phyloP scores from a whole-genome alignment of 345 rosid genomes.

The Barbarea vulgaris region DNA sequence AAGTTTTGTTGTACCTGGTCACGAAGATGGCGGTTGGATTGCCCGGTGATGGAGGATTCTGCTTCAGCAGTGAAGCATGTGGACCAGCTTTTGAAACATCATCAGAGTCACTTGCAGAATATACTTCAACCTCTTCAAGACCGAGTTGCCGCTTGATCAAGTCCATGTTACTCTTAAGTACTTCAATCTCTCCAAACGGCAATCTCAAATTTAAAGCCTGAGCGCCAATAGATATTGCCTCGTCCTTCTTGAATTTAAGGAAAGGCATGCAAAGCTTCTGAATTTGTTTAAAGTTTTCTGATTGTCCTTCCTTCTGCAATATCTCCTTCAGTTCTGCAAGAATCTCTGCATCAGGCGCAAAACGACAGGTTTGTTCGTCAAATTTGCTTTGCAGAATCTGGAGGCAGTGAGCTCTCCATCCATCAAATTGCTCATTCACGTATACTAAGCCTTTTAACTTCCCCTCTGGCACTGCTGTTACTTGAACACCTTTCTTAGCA shows the following conservation, averaged over 20 bases:
- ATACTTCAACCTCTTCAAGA: constrained; percentile 65
- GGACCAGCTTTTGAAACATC: constrained; percentile 59
- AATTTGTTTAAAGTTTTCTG: constrained; percentile 58
- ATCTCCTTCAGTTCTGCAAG: constrained; percentile 61
- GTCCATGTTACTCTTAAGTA: constrained; percentile 71
- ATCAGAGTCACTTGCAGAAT: constrained; percentile 52
- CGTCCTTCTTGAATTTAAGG: constrained; percentile 84
- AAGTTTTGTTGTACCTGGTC: constrained; percentile 48
- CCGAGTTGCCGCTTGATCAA: constrained; percentile 78
- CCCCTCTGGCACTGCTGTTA: constrained; percentile 49
- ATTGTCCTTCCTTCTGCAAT: constrained; percentile 61
- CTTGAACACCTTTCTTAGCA: constrained; percentile 68
- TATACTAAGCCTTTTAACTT: constrained; percentile 63
- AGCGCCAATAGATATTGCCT: constrained; percentile 64
- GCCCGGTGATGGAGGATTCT: constrained; percentile 87
- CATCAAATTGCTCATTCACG: constrained; percentile 80
- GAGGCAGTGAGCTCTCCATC: constrained; percentile 91
- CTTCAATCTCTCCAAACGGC: constrained; percentile 87
- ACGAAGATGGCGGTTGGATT: constrained; percentile 78
- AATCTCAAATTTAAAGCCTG: constrained; percentile 79
- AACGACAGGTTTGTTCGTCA: constrained; percentile 43
- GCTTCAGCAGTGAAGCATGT: constrained; percentile 50
- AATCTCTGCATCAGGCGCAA: constrained; percentile 73
- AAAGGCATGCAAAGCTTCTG: constrained; percentile 90
- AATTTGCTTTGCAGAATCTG: constrained; percentile 66